A percentile compares a stretch with the other conserved stretches of the same genome.
Evolutionary conservation across 768 basidiomycete species (phyloP).

Genomic region (Sporobolomyces roseus): DNA sequence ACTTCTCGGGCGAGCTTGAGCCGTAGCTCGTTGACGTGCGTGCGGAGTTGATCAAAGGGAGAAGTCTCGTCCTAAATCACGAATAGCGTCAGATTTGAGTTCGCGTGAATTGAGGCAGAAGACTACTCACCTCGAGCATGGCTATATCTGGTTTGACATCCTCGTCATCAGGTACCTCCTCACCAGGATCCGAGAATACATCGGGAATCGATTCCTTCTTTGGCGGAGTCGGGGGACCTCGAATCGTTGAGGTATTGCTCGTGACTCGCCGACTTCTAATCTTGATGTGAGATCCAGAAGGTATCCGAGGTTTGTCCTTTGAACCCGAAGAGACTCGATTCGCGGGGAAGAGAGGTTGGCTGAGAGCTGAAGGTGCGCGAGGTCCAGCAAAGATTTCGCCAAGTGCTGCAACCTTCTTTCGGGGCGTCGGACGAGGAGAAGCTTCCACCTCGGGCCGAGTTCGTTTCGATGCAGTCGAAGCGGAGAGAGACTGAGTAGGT

Average conservation of each 20-base stretch:
- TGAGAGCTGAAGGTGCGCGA: conserved; percentile 16
- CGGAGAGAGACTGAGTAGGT: conserved; percentile 1
- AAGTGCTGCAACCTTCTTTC: conserved; percentile 33
- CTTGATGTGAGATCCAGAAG: conserved; percentile 12
- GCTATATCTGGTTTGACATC: background rate
- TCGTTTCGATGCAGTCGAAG: conserved; percentile 16
- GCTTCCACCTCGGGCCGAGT: conserved; percentile 17
- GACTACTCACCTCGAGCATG: conserved; percentile 14
- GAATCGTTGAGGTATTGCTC: conserved; percentile 25
- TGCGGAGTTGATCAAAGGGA: conserved; percentile 12
- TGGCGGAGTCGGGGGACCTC: conserved; percentile 26
- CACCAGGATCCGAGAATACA: conserved; percentile 9
- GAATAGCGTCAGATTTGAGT: background rate
- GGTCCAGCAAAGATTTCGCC: background rate
- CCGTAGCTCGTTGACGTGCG: conserved; percentile 28
- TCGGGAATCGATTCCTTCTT: conserved; percentile 1
- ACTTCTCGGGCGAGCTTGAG: conserved; percentile 27
- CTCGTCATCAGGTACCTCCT: background rate
- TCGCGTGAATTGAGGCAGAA: background rate
- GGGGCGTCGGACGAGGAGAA: conserved; percentile 31
- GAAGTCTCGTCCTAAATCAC: conserved; percentile 1
- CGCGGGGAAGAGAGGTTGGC: conserved; percentile 8
- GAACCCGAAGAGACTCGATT: background rate
- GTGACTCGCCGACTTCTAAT: conserved; percentile 19
- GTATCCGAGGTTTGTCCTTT: conserved; percentile 6